Conservation (phyloP, 352 stramenopile genomes). For the Elongisporangium anandrum region DNA sequence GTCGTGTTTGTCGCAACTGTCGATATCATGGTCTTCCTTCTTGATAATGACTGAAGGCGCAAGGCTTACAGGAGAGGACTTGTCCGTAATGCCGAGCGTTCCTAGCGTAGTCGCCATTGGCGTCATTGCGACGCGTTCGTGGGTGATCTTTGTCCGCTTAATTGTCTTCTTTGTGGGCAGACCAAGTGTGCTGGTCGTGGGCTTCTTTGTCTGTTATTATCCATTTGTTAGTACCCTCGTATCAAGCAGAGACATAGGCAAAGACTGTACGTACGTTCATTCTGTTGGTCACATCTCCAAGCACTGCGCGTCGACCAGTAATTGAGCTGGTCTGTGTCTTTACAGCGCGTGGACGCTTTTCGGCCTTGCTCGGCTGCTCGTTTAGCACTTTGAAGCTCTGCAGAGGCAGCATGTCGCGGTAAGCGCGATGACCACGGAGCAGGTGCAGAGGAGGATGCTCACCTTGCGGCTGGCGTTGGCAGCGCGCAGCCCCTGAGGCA, state of each 20-base stretch:
- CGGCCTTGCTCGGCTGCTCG: slow-evolving; percentile 34
- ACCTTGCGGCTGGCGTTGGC: slow-evolving; percentile 41
- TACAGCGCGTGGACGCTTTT: slow-evolving; percentile 55
- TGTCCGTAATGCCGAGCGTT: slow-evolving; percentile 26
- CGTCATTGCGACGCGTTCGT: slow-evolving; percentile 19
- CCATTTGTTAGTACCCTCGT: neutral
- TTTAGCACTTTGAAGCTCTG: slow-evolving; percentile 44
- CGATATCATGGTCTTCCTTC: slow-evolving; percentile 61
- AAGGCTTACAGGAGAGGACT: slow-evolving; percentile 22
- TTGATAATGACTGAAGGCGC: slow-evolving; percentile 8
- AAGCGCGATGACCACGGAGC: slow-evolving; percentile 6
- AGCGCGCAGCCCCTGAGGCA: slow-evolving; percentile 24
- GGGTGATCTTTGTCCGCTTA: slow-evolving; percentile 29
- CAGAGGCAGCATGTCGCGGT: neutral
- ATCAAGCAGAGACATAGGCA: neutral
- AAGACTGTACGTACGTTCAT: slow-evolving; percentile 41
- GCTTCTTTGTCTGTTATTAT: slow-evolving; percentile 55
- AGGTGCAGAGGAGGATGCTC: slow-evolving; percentile 10
- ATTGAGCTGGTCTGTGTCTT: slow-evolving; percentile 30
- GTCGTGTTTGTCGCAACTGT: slow-evolving; percentile 65
- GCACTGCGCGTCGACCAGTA: slow-evolving; percentile 23
- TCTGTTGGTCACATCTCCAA: slow-evolving; percentile 74
- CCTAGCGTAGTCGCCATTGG: slow-evolving; percentile 29
- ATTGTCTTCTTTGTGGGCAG: slow-evolving; percentile 46
- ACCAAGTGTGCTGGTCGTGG: slow-evolving; percentile 25